These are phyloP conservation scores for Gossypium lobatum DNA, from an alignment of 441 rosid genomes.

Conservation along the genomic window DNA sequence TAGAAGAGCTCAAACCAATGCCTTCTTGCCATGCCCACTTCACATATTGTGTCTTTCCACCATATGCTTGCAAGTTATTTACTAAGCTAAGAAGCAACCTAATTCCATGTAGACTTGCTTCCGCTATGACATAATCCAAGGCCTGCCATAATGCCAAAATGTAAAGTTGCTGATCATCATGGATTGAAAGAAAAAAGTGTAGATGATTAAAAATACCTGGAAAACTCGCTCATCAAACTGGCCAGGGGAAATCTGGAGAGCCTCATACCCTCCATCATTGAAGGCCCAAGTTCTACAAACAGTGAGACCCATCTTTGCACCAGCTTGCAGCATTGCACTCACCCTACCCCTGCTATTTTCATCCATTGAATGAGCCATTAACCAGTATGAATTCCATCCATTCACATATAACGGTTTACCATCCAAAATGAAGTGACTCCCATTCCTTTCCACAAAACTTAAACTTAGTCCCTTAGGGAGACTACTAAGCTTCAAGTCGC, in stretches of 20 bases:
- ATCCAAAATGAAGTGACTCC: slow-evolving; percentile 61
- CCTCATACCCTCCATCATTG: slow-evolving; percentile 82
- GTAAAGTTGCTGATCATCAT: slow-evolving; percentile 1
- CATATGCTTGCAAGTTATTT: slow-evolving; percentile 78
- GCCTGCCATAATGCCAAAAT: slow-evolving; percentile 40
- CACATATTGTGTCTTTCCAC: slow-evolving; percentile 91
- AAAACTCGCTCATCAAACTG: slow-evolving; percentile 78
- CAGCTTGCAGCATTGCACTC: slow-evolving; percentile 67
- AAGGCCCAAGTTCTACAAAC: slow-evolving; percentile 96
- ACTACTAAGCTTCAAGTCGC: slow-evolving; percentile 39
- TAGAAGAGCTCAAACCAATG: slow-evolving; percentile 76
- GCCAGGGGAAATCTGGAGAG: slow-evolving; percentile 90
- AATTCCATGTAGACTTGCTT: slow-evolving; percentile 60
- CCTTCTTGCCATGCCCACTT: slow-evolving; percentile 98
- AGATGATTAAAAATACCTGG: slow-evolving; percentile 39
- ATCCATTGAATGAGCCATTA: slow-evolving; percentile 82
- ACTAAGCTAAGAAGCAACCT: slow-evolving; percentile 79
- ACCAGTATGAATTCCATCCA: slow-evolving; percentile 98
- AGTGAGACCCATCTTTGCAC: slow-evolving; percentile 91
- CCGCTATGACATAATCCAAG: slow-evolving; percentile 83
- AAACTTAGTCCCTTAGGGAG: slow-evolving; percentile 29
- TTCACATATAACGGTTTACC: slow-evolving; percentile 59
- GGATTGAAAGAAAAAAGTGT: not conserved
- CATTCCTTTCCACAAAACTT: slow-evolving; percentile 64
- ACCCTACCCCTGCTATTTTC: slow-evolving; percentile 57